Percentiles rank a stretch among this genome's conserved stretches.
Evolutionary conservation across 805 yeast species (phyloP).

Genomic region (Schizosaccharomyces lindneri): DNA sequence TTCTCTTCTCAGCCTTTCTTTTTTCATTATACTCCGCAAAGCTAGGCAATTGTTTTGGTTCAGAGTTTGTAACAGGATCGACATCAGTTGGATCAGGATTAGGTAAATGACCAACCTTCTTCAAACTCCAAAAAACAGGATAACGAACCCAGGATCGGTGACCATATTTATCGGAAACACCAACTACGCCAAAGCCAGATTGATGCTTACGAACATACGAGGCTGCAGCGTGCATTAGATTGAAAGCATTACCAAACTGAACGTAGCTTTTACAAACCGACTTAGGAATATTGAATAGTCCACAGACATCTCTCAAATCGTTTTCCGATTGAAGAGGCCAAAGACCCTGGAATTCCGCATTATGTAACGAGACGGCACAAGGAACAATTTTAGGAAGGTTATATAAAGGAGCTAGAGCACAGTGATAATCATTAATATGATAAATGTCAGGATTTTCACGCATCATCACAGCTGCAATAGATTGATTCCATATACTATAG

Average conservation of each 20-base stretch:
- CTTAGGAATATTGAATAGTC: not conserved
- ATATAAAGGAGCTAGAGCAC: constrained; percentile 2
- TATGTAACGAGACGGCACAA: not conserved
- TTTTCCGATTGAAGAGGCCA: not conserved
- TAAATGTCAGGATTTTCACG: not conserved
- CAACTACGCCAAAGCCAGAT: constrained; percentile 2
- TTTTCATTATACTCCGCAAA: not conserved
- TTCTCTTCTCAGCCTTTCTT: not conserved
- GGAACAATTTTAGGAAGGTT: not conserved
- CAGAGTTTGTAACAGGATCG: not conserved
- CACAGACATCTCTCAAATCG: constrained; percentile 1
- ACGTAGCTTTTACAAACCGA: not conserved
- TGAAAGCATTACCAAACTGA: constrained; percentile 2
- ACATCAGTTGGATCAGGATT: constrained; percentile 3
- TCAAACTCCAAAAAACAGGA: constrained; percentile 2
- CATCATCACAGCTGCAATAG: not conserved
- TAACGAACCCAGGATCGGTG: constrained; percentile 2
- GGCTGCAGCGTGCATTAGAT: not conserved
- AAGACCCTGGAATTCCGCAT: constrained; percentile 2
- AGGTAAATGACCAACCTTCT: constrained; percentile 1
- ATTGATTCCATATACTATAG: constrained; percentile 2
- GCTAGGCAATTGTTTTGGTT: not conserved
- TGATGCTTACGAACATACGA: constrained; percentile 1
- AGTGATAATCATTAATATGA: constrained; percentile 3
- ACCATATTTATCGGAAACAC: constrained; percentile 3